phyloP scores from a whole-genome alignment of 305 asterid genomes.

The Solanum chacoense region DNA sequence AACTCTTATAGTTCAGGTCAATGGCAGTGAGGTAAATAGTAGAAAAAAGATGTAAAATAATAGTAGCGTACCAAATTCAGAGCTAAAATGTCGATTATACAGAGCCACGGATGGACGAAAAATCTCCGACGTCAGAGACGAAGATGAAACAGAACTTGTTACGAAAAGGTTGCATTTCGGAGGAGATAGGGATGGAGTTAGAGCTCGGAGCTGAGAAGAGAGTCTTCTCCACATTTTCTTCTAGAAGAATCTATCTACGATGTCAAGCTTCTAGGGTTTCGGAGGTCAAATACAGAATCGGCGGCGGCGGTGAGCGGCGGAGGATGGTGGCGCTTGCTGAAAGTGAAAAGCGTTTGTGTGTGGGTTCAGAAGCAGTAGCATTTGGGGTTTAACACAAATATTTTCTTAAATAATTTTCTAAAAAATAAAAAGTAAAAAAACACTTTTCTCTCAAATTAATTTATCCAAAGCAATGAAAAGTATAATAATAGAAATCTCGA shows the following conservation, averaged over 20 bases:
- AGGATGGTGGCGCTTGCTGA: background rate
- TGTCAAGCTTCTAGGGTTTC: background rate
- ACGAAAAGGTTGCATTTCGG: background rate
- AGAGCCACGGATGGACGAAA: background rate
- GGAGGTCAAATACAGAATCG: background rate
- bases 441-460: background rate
- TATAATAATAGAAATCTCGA: background rate
- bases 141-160: background rate
- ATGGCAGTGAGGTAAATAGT: background rate
- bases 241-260: background rate
- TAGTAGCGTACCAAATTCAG: background rate
- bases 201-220: background rate
- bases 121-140: background rate
- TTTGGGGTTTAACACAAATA: background rate
- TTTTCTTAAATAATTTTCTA: background rate
- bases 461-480: background rate
- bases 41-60: background rate
- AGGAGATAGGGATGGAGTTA: background rate
- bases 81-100: background rate
- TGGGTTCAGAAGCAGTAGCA: background rate
- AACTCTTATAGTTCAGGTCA: background rate
- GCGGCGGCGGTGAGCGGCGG: background rate
- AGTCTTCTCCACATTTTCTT: slow-evolving; percentile 7
- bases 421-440: background rate
- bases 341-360: background rate